phyloP scores from a whole-genome alignment of 495 filamentous ascomycete species.

The Rhizodiscina lignyota region DNA sequence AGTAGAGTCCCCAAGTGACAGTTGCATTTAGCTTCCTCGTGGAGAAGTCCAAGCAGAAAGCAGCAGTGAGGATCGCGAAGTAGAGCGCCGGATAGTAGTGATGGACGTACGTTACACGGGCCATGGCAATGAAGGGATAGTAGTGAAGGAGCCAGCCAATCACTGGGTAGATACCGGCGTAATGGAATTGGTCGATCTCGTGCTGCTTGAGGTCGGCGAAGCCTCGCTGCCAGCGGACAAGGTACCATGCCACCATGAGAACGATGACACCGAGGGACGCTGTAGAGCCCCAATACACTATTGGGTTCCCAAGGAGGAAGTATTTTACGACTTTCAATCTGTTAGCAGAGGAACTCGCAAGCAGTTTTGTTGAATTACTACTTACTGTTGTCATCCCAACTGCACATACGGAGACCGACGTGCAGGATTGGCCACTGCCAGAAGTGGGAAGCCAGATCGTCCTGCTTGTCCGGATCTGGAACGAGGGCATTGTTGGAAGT shows the following conservation, averaged over 20 bases:
- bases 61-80: conserved; percentile 80
- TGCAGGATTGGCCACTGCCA: conserved; percentile 98
- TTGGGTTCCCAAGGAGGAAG: conserved; percentile 90
- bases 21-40: conserved; percentile 42
- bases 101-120: conserved; percentile 94
- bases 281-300: conserved; percentile 92
- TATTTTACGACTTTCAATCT: conserved; percentile 57
- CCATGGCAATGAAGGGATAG: conserved; percentile 91
- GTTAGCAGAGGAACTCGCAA: conserved; percentile 5
- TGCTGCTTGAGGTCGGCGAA: conserved; percentile 63
- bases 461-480: conserved; percentile 96
- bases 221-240: conserved; percentile 90
- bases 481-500: conserved; percentile 98
- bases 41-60: conserved; percentile 79
- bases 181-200: conserved; percentile 87
- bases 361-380: background rate
- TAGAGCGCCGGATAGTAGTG: conserved; percentile 99
- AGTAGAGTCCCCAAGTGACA: conserved; percentile 47
- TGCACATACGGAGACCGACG: conserved; percentile 94
- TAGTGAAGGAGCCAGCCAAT: conserved; percentile 95
- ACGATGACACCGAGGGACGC: conserved; percentile 55
- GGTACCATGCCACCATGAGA: conserved; percentile 62
- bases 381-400: conserved; percentile 75
- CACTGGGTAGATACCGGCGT: conserved; percentile 77
- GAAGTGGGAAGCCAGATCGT: conserved; percentile 88